Conservation (phyloP, 371 early-diverging fungal species). For the Apophysomyces elegans region DNA sequence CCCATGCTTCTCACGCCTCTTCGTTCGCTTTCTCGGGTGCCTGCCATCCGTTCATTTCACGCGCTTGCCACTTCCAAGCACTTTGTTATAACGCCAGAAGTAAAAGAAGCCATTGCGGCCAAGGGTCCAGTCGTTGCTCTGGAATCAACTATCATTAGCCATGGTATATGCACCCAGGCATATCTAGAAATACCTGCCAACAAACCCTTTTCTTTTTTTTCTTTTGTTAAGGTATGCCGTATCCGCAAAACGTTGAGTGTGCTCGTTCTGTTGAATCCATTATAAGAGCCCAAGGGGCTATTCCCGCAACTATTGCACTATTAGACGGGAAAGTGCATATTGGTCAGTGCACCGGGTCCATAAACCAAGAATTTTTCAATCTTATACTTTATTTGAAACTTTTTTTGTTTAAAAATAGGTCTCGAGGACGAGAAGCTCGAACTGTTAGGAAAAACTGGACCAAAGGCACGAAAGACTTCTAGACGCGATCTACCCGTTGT, state of each 20-base stretch:
- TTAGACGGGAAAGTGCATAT: constrained; percentile 84
- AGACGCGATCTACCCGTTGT: constrained; percentile 84
- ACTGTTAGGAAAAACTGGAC: constrained; percentile 64
- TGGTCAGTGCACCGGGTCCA: constrained; percentile 41
- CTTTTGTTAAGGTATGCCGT: constrained; percentile 80
- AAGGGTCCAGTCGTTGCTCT: constrained; percentile 87
- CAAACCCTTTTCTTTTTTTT: too few species aligned
- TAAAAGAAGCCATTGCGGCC: constrained; percentile 62
- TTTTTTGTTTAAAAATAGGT: constrained; percentile 22
- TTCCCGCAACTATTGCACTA: constrained; percentile 92
- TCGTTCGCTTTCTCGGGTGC: background rate
- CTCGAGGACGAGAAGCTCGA: constrained; percentile 59
- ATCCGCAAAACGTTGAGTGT: constrained; percentile 87
- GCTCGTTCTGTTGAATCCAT: constrained; percentile 80
- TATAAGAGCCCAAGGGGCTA: constrained; percentile 71
- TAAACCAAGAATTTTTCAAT: background rate
- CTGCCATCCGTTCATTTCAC: constrained; percentile 18
- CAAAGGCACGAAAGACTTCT: constrained; percentile 77
- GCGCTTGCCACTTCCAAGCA: constrained; percentile 18
- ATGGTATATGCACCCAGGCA: constrained; percentile 58
- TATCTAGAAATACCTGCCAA: background rate
- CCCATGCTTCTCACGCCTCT: constrained; percentile 1
- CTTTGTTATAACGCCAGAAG: constrained; percentile 43
- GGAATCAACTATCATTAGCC: constrained; percentile 93
- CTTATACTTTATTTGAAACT: background rate